Evolutionary conservation across 495 filamentous ascomycete species (phyloP).

Genomic region (Trichocladium antarcticum): DNA sequence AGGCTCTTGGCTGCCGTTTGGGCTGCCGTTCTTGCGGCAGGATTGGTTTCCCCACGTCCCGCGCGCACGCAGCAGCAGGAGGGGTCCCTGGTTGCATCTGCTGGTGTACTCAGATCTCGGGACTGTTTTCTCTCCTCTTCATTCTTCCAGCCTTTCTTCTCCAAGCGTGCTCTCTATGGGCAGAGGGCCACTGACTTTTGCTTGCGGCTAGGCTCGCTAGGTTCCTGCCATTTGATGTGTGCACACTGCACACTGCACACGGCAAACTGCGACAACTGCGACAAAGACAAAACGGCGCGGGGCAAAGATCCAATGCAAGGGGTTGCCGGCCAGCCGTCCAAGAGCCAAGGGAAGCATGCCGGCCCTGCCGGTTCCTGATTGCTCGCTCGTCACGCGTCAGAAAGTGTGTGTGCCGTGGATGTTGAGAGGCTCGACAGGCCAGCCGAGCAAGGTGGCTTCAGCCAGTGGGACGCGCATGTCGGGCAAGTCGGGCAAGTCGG

Average conservation of each 20-base stretch:
- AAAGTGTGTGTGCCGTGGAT: not conserved
- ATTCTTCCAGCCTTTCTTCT: too few relatives aligned
- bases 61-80: constrained; percentile 2
- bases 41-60: too few relatives aligned
- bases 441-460: not conserved
- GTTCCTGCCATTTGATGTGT: too few relatives aligned
- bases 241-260: too few relatives aligned
- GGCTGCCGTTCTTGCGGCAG: constrained; percentile 3
- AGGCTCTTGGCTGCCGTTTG: constrained; percentile 7
- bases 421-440: constrained; percentile 10
- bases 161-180: too few relatives aligned
- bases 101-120: too few relatives aligned
- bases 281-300: not conserved
- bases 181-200: too few relatives aligned
- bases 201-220: too few relatives aligned
- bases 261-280: too few relatives aligned
- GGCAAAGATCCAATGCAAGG: not conserved
- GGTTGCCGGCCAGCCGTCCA: constrained; percentile 9
- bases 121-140: too few relatives aligned
- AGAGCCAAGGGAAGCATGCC: not conserved
- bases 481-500: constrained; percentile 5
- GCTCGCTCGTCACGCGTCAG: not conserved
- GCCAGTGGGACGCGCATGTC: constrained; percentile 7
- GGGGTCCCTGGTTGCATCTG: not conserved
- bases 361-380: not conserved